Conservation (phyloP, 2,329 filamentous ascomycete species). For the Diaporthe australafricana region DNA sequence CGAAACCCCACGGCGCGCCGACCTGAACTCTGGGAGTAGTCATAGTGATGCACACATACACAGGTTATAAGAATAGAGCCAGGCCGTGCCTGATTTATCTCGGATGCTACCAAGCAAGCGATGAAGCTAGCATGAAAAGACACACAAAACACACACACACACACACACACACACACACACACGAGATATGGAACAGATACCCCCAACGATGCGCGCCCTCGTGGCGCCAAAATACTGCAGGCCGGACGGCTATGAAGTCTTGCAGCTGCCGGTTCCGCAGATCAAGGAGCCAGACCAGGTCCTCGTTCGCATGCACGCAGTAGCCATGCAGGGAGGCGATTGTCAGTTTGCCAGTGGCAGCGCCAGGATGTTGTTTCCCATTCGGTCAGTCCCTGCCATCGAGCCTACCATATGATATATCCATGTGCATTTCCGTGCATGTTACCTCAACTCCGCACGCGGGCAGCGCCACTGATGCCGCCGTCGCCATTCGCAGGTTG, state of each 20-base stretch:
- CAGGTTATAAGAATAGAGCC: neutral
- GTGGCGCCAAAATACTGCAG: conserved; percentile 53
- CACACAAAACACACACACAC: too few relatives aligned
- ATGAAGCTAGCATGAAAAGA: too few relatives aligned
- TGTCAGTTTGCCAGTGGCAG: conserved; percentile 46
- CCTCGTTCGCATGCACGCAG: conserved; percentile 54
- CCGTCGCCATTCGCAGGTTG: conserved; percentile 36
- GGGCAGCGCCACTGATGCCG: neutral
- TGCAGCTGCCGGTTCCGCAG: conserved; percentile 56
- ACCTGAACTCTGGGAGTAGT: neutral
- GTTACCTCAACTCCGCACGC: conserved; percentile 28
- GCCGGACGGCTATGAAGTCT: conserved; percentile 53
- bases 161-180: too few relatives aligned
- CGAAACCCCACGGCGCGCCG: neutral
- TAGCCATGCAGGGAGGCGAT: conserved; percentile 50
- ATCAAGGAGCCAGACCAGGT: conserved; percentile 57
- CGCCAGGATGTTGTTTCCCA: conserved; percentile 42
- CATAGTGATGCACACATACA: neutral
- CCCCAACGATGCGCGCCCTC: conserved; percentile 50
- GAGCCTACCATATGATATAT: neutral
- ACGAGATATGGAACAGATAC: conserved; percentile 15
- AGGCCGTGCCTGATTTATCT: neutral
- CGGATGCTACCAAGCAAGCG: too few relatives aligned
- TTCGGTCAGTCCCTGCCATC: conserved; percentile 43
- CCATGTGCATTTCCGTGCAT: conserved; percentile 38